Base-by-base conservation (phyloP, 2,329 filamentous ascomycete species). In the Fusarium coffeatum region DNA sequence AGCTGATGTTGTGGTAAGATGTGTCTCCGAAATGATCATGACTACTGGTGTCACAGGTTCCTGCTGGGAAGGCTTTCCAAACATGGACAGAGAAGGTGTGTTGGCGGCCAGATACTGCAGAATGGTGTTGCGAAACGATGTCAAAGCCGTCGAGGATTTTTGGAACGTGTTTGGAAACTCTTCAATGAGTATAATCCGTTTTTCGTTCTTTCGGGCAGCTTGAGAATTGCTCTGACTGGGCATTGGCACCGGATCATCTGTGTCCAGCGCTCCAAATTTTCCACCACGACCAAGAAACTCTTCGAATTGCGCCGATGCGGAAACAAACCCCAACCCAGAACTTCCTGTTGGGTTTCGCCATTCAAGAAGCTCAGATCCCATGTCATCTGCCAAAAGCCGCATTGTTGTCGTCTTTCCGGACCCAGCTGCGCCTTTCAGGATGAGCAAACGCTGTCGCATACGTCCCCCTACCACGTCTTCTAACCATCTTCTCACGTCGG, bases 351-450 rank as follows among this genome's bases (percentile, higher is more conserved):
- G 94, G 77, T 97, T 98, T 76, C 89, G 92, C 96, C 96, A 99
- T 79, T 98, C 94, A 32, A 96, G 83, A 30, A 98, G 82, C 67
- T 94, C 88, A 64, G 92, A 90, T 3, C 86, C 87, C 83, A 98
- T 83, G n/a, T 92, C 88, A 68, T 89, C 89, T 7, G 94, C 91
- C 37, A 99, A 85, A 23, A 97, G 83, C 13, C 88, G 87, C 55
- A 98, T 77, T 1, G 95, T 97, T 1, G 93, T 94, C 1, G 96
- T 98, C 81, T 99, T 99, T 30, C 93, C 96, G 34, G 93, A 92
- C 22, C 96, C 96, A 43, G 96, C 94, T 34, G 94, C 90, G 13
- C 96, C 96, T 79, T 97, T 97, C 45, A 99, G 84, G 28, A 99
- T 85, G 60, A 98, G 86, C 60, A 98, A 77, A 64, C 92, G 88